Evolutionary conservation across 2,329 filamentous ascomycete species (phyloP), one percentile per base, ranked within the genome.

Genomic region (Arthrobotrys musiformis): DNA sequence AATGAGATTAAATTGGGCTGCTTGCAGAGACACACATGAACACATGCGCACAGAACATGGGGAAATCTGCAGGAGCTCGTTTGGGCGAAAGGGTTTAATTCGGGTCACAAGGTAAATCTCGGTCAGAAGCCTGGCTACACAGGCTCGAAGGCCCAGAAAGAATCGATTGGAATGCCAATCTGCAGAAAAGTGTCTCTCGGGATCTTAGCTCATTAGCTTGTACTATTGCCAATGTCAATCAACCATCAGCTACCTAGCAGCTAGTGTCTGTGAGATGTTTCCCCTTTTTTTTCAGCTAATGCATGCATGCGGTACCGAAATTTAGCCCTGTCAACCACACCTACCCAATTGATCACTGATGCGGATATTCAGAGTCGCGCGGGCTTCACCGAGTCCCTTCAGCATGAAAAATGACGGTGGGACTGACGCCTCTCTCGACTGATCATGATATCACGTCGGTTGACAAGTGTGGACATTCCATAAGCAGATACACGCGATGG

Each of bases 221-320:
- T 52, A 54, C 44, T 40, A 54, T 54, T 40, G 33, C 33, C 17
- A 60, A 60, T 60, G 17, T 60, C 17, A 40, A 61, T 40, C 24
- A 54, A 11, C 30, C 5, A 6, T 22, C 6, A 24, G 24, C 24
- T 2, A 11, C 44, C n/a, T 37, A 37, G 11, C 33, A 40, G 11
- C 30, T 33, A 33, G 33, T 15, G 35, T 11, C n/a, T 40, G 30
- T 24, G 28, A 56, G 15, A 13, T 48, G 44, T 48, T 8, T 40
- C 67, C 67, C 66, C 48, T 54, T 64, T 58, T 58, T 40, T 26
- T 8, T 35, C 22, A 13, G 4, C 37, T 13, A n/a, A 13, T 15
- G 44, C 2, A 4, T 11, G 52, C 37, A 35, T 54, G 54, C 15
- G 37, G 58, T 72, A 72, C 58, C 68, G 68, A 72, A 58, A 72